Evolutionary conservation across 2,329 filamentous ascomycete species (phyloP).

Genomic region (Claviceps sorghi): DNA sequence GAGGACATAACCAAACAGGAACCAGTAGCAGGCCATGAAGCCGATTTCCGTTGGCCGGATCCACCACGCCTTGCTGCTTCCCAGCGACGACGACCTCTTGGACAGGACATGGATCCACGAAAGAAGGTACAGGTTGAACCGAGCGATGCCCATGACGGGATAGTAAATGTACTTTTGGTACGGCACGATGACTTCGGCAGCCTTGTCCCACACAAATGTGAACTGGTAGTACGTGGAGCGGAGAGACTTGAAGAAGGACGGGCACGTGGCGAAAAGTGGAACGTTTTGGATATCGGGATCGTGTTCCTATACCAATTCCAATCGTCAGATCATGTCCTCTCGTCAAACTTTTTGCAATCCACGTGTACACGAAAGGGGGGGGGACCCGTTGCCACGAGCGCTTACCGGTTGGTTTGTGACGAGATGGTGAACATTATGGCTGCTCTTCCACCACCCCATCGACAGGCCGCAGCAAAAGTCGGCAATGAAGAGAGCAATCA

Average conservation of each 20-base stretch:
- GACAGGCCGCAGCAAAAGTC: conserved; percentile 52
- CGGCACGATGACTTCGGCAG: conserved; percentile 42
- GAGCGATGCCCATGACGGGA: conserved; percentile 49
- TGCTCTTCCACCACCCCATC: conserved; percentile 57
- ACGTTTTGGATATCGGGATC: conserved; percentile 51
- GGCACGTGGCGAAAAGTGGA: conserved; percentile 53
- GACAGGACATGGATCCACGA: conserved; percentile 51
- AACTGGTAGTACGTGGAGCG: conserved; percentile 52
- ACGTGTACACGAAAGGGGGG: background rate
- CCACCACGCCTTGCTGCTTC: conserved; percentile 46
- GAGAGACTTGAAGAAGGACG: conserved; percentile 50
- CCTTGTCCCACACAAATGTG: conserved; percentile 46
- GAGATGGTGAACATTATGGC: conserved; percentile 54
- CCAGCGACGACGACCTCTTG: conserved; percentile 38
- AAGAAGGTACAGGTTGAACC: conserved; percentile 58
- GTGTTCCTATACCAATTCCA: conserved; percentile 25
- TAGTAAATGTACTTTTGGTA: conserved; percentile 57
- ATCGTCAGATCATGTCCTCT: background rate
- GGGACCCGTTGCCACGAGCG: background rate
- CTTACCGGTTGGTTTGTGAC: conserved; percentile 45
- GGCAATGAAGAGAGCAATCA: conserved; percentile 48
- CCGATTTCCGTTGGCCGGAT: conserved; percentile 50
- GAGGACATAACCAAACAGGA: conserved; percentile 51
- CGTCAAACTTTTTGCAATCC: background rate
- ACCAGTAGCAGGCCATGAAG: conserved; percentile 52